Evolutionary conservation across 371 early-diverging fungal genomes (phyloP), one percentile per base, ranked within the genome.

Genomic region (Rhizopus delemar): DNA sequence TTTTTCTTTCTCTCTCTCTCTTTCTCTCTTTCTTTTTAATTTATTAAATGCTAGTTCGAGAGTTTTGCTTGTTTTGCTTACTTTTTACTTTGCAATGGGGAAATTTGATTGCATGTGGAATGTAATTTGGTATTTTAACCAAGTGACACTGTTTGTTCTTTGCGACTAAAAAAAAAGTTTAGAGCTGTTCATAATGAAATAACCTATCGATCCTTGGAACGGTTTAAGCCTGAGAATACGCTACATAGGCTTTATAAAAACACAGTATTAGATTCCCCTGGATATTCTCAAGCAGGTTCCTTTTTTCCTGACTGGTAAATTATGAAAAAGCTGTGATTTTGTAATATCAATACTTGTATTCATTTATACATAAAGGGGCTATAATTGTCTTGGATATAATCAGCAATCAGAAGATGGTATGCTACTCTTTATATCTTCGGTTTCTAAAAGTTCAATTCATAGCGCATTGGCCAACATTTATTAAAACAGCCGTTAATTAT

Each of bases 401-500:
- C 69, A 76, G 13, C 80, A 75, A 57, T 62, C 82, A 16, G 87
- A 84, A 57, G 82, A 74, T 54, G 82, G 86, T 82, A 65, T 36
- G 36, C 9, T 34, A 48, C 31, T 32, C n/a, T 39, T 31, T 41
- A 28, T 33, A 34, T 34, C 0, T 22, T 22, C 22, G 22, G 22
- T 22, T 22, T 39, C 12, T 3, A 51, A 28, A 28, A 28, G n/a
- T 54, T 22, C 53, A 28, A 16, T 41, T 35, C 29, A 46, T 70
- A 86, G 94, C 94, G 6, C 94, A 93, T 70, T 93, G 94, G 94
- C 88, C 90, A 31, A 84, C 87, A 11, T 93, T 93, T 65, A 85
- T 89, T 52, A 80, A 82, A 53, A 74, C 81, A 12, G 85, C 90
- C 0, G 65, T 91, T 6, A 61, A 72, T 8, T 83, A 90, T 68